phyloP scores from a whole-genome alignment of 768 basidiomycete species.

The Psilocybe azurescens region DNA sequence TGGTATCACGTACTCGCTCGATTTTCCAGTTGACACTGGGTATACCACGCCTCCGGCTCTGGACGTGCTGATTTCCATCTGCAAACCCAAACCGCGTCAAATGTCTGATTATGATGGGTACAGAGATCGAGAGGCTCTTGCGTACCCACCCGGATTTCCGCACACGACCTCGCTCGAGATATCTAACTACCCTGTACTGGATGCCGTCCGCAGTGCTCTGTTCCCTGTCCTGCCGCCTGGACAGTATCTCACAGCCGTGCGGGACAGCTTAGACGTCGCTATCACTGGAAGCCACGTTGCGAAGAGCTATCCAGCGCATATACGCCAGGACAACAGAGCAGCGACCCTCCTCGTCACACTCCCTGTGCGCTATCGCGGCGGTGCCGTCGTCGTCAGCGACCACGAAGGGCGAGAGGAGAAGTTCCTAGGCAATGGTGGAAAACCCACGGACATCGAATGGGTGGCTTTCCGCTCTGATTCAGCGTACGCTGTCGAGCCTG shows the following conservation, averaged over 20 bases:
- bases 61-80: constrained; percentile 78
- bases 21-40: constrained; percentile 82
- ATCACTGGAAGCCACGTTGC: constrained; percentile 63
- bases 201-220: constrained; percentile 72
- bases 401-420: constrained; percentile 61
- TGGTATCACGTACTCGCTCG: constrained; percentile 79
- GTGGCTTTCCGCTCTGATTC: constrained; percentile 76
- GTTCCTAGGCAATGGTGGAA: constrained; percentile 66
- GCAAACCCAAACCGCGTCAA: constrained; percentile 69
- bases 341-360: constrained; percentile 78
- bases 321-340: constrained; percentile 68
- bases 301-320: constrained; percentile 51
- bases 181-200: constrained; percentile 82
- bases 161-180: constrained; percentile 80
- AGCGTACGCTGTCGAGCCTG: constrained; percentile 73
- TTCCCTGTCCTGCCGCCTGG: constrained; percentile 74
- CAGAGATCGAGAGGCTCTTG: constrained; percentile 67
- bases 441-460: constrained; percentile 77
- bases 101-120: constrained; percentile 56
- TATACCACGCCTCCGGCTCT: constrained; percentile 78
- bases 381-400: constrained; percentile 63
- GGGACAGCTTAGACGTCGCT: constrained; percentile 75
- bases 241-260: constrained; percentile 69
- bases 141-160: constrained; percentile 75
- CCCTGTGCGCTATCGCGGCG: constrained; percentile 77